Evolutionary conservation across 1,139 yeast species (phyloP), one percentile per base, ranked within the genome.

Genomic region (Hyphopichia fennica): DNA sequence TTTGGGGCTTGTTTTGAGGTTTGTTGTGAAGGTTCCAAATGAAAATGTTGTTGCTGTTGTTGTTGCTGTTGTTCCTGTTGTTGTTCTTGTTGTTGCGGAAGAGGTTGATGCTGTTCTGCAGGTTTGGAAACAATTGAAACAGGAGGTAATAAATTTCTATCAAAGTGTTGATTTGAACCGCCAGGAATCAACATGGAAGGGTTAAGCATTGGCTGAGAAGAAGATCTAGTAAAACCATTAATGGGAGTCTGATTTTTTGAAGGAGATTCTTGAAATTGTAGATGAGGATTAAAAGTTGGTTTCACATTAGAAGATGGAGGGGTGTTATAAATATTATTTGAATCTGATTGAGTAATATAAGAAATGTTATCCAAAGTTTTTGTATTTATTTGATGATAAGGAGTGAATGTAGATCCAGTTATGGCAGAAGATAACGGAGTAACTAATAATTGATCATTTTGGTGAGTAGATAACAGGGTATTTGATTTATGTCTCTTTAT

Each of bases 341-440:
- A 17, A 38, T 43, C 41, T 3, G 46, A 44, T 19, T 40, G 39
- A 51, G 70, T 65, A 36, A 65, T 60, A 52, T 51, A 60, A 22
- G 64, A 54, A 35, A 70, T 58, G 41, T 69, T 69, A 39, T 70
- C 75, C 55, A 70, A 54, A 5, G 75, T 58, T 48, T 63, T 66
- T 13, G 67, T 43, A 52, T 68, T 64, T 37, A 69, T 56, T 9
- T 25, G 28, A 36, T 51, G 59, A 41, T 50, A 56, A 14, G 65
- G 60, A 6, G 59, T 49, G 42, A 47, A 50, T 2, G 53, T 41
- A 9, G 52, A 42, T 23, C 51, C 51, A 37, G 46, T 47, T 31
- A 48, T 48, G 3, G 52, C 51, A 2, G 60, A 45, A 2, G 63
- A 54, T 8, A 58, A 41, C 2, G 65, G 65, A 9, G 67, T 60